Evolutionary conservation across 495 filamentous ascomycete genomes (phyloP), one percentile per base, ranked within the genome.

Genomic region (Neurospora hispaniola): DNA sequence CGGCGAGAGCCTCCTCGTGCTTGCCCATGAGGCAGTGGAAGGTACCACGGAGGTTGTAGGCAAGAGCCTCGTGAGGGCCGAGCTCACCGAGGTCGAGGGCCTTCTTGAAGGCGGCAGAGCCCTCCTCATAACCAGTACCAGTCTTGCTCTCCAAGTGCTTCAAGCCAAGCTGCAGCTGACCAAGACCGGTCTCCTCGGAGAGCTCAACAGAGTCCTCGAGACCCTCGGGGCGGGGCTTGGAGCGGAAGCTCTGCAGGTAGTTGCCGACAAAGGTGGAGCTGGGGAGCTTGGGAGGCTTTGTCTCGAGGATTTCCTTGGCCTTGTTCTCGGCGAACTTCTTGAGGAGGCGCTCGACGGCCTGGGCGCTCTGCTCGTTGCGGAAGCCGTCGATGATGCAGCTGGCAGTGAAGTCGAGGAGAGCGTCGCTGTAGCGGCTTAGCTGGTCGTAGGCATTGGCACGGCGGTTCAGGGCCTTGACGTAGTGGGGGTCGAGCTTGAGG

Each of bases 311-410:
- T 41, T 87, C 88, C 82, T 94, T 93, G 73, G 91, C 94, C 82
- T 97, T 98, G 70, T 90, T 84, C 80, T 98, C 95, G 41, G 96
- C 96, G 71, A 98, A 94, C 86, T 97, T 97, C 89, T 98, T 98
- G 72, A 99, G 85, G 76, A 99, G 81, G 69, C 94, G 86, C 85
- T 99, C 96, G 8, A 99, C 94, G 27, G 93, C 89, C 79, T 94
- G 88, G 18, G 95, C 94, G 78, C 91, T 96, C 70, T 86, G 83
- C 76, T 97, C 92, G 81, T 96, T 98, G 80, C 89, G 89, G 86
- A 99, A 99, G 69, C 89, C 89, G 83, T 98, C 96, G 80, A 99
- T 97, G 77, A 99, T 99, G 84, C 96, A 99, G 86, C 94, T 97
- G 48, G 96, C 96, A 20, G 96, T 99, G 82, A 94, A 98, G 82